phyloP scores from a whole-genome alignment of 2,329 filamentous ascomycete genomes.

The Ceratocystis albifundus region DNA sequence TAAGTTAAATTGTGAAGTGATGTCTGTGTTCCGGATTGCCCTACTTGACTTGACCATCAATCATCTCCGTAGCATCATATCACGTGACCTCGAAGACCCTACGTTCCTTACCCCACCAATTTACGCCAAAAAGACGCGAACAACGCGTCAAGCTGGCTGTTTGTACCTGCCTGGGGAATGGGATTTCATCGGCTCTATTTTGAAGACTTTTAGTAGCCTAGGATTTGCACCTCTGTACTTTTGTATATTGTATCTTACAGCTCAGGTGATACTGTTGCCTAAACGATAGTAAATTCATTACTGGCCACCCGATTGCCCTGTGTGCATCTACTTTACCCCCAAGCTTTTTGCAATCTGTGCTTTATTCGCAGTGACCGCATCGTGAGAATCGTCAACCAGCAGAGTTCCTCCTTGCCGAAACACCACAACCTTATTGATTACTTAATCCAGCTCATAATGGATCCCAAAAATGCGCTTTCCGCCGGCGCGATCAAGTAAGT shows the following conservation, averaged over 20 bases:
- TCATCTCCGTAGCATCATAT: no score
- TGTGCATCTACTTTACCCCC: background rate
- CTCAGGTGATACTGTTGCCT: background rate
- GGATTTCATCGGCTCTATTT: background rate
- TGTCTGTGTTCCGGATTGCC: background rate
- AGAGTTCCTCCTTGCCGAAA: background rate
- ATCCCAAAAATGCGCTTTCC: constrained; percentile 20
- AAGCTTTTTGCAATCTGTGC: background rate
- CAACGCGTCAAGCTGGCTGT: background rate
- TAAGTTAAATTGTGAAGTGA: no score
- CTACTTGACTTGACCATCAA: no score
- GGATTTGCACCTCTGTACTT: background rate
- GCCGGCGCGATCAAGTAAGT: constrained; percentile 4
- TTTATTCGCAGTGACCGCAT: background rate
- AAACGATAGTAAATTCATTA: background rate
- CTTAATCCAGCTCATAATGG: constrained; percentile 5
- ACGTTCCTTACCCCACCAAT: constrained; percentile 17
- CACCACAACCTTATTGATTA: no score
- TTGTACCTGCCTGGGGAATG: background rate
- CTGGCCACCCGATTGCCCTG: background rate
- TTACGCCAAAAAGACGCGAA: constrained; percentile 21
- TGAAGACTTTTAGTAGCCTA: background rate
- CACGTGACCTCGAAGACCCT: constrained; percentile 14
- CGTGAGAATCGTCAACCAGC: background rate
- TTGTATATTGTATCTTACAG: constrained; percentile 4